Evolutionary conservation across 164 flowering plant species (phyloP), one percentile per base, ranked within the genome.

Genomic region (Vitis vinifera): DNA sequence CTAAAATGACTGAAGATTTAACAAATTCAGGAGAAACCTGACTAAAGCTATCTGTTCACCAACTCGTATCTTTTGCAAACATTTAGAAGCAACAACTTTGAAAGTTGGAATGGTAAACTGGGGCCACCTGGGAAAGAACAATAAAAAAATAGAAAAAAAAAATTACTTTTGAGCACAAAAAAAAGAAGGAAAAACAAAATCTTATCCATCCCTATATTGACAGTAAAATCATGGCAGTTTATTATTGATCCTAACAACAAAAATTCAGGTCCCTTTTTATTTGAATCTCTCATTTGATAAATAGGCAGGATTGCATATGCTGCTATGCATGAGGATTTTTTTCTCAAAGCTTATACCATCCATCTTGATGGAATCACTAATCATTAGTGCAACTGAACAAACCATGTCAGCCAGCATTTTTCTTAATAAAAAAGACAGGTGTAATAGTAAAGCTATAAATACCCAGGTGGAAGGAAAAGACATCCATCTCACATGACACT

Each of bases 1-100:
- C 11, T 27, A 23, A 52, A 51, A 37, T 17, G 19, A 51, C 19
- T 29, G 16, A 17, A 19, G 11, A 13, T 27, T 16, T 49, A 59
- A 68, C 9, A 68, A 53, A 4, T 65, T 47, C 16, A 23, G 66
- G 51, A 78, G 85, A 69, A 75, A 95, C 99, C 99, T 95, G 80
- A 93, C 86, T 76, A 85, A 73, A 69, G 87, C 84, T 79, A 95
- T 82, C 59, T 93, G 88, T 82, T 95, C 99, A 63, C 94, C 89
- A 37, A 77, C 77, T 71, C 89, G 81, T 52, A 88, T 72, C 77
- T 81, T 83, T 71, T 88, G 87, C 77, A 92, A 73, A 74, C 93
- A 88, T 31, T 80, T 71, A 37, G 85, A 70, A 31, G 79, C n/a
- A 1, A 63, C 52, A 61, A 91, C 69, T 75, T 87, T 93, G 84